A percentile compares a stretch with the other conserved stretches of the same genome.
Evolutionary conservation across 2,329 filamentous ascomycete genomes (phyloP).

Genomic region (Balansia obtecta): DNA sequence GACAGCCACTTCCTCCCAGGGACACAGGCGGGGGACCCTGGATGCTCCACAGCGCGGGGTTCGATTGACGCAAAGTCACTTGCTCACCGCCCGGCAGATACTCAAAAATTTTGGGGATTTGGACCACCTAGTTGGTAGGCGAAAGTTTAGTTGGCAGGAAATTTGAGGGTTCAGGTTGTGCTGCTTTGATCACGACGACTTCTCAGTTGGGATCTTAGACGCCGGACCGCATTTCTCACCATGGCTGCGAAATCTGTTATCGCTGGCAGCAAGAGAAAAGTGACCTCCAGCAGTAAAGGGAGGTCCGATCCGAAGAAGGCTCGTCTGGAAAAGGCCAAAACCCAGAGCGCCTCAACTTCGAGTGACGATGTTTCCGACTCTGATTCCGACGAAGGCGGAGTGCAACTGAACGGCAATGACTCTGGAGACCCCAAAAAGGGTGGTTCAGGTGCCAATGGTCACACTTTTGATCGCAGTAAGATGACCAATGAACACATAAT

Average conservation of each 20-base stretch:
- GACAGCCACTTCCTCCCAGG: neutral
- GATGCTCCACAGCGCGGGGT: constrained; percentile 18
- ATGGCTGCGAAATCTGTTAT: constrained; percentile 38
- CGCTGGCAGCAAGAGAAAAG: constrained; percentile 45
- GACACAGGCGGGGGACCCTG: constrained; percentile 12
- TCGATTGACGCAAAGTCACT: constrained; percentile 10
- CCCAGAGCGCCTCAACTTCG: constrained; percentile 16
- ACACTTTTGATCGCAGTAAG: constrained; percentile 31
- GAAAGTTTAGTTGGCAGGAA: neutral
- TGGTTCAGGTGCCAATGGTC: constrained; percentile 20
- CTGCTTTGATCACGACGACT: neutral
- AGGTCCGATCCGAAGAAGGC: constrained; percentile 37
- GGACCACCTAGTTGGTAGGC: too few species aligned
- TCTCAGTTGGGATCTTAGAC: neutral
- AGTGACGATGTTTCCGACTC: constrained; percentile 29
- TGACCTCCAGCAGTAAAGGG: constrained; percentile 30
- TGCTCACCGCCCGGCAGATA: constrained; percentile 25
- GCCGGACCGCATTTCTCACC: neutral
- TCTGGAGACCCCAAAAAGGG: constrained; percentile 20
- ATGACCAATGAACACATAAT: constrained; percentile 4
- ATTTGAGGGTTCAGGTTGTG: neutral
- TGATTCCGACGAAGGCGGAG: constrained; percentile 38
- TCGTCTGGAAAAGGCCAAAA: constrained; percentile 25
- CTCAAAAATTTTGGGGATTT: constrained; percentile 12
- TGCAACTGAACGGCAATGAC: constrained; percentile 26